These are phyloP conservation scores for Hymenoscyphus salicellus DNA, from an alignment of 2,329 filamentous ascomycete genomes.

Conservation along the genomic window DNA sequence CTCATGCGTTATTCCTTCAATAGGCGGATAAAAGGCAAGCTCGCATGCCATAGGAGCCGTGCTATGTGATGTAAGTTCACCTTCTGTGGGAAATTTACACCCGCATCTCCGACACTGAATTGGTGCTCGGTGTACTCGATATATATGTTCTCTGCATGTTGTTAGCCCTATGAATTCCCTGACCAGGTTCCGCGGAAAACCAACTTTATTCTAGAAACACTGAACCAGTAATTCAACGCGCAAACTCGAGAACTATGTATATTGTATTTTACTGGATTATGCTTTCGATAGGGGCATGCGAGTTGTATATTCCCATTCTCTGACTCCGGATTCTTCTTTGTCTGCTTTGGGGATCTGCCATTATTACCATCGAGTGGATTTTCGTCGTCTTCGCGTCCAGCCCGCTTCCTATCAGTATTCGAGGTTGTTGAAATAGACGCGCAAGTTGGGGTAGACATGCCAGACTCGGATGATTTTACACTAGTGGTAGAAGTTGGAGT, in stretches of 20 bases:
- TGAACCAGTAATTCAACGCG: background rate
- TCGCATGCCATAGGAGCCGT: background rate
- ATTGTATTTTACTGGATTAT: background rate
- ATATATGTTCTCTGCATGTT: slow-evolving; percentile 1
- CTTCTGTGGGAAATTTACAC: background rate
- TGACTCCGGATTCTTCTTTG: background rate
- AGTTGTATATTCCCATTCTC: background rate
- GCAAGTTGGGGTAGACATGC: too few relatives aligned
- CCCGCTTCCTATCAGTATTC: background rate
- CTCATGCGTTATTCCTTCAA: background rate
- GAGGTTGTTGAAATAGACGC: too few relatives aligned
- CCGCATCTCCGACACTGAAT: background rate
- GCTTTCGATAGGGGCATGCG: background rate
- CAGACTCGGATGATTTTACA: too few relatives aligned
- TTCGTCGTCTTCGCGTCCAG: background rate
- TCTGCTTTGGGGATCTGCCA: background rate
- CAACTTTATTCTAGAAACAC: background rate
- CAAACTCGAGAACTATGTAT: background rate
- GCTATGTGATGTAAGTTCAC: background rate
- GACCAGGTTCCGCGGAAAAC: background rate
- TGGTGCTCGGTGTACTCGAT: background rate
- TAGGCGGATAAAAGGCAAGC: background rate
- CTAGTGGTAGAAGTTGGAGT: too few relatives aligned
- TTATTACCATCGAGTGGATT: background rate
- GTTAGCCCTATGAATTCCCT: background rate